Evolutionary conservation across 140 eudicot species (phyloP).

Genomic region (Flaveria floridana): DNA sequence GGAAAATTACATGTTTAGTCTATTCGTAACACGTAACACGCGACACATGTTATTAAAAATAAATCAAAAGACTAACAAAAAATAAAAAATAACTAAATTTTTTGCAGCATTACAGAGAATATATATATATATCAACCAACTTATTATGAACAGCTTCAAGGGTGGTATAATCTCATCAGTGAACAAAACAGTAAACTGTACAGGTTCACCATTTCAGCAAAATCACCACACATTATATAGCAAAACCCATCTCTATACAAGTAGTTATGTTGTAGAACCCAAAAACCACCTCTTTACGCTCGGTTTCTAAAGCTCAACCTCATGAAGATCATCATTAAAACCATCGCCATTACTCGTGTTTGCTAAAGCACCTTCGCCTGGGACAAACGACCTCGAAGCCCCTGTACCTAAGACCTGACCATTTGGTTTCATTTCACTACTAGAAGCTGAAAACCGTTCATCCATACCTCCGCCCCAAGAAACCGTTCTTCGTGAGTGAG

Average conservation of each 20-base stretch:
- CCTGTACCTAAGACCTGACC: too few species aligned
- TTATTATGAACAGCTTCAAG: constrained; percentile 2
- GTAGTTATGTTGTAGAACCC: constrained; percentile 21
- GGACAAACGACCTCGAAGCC: too few species aligned
- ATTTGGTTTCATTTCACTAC: constrained; percentile 42
- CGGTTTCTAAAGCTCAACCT: constrained; percentile 62
- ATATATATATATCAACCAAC: background rate
- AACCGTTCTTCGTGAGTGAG: constrained; percentile 72
- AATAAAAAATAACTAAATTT: too few species aligned
- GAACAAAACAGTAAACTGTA: constrained; percentile 38
- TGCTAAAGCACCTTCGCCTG: constrained; percentile 41
- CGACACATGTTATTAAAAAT: too few species aligned
- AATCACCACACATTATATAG: constrained; percentile 16
- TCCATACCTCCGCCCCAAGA: constrained; percentile 78
- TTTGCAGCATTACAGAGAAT: background rate
- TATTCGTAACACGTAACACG: too few species aligned
- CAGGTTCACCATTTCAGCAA: constrained; percentile 34
- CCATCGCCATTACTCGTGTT: constrained; percentile 43
- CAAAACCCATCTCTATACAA: constrained; percentile 37
- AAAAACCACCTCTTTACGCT: constrained; percentile 1
- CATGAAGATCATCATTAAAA: constrained; percentile 72
- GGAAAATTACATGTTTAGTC: too few species aligned
- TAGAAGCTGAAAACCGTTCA: constrained; percentile 38
- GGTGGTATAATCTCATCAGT: constrained; percentile 18
- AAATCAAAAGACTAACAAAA: too few species aligned